These are phyloP conservation scores for Knufia petricola DNA, from an alignment of 2,329 filamentous ascomycete species.

Conservation along the genomic window DNA sequence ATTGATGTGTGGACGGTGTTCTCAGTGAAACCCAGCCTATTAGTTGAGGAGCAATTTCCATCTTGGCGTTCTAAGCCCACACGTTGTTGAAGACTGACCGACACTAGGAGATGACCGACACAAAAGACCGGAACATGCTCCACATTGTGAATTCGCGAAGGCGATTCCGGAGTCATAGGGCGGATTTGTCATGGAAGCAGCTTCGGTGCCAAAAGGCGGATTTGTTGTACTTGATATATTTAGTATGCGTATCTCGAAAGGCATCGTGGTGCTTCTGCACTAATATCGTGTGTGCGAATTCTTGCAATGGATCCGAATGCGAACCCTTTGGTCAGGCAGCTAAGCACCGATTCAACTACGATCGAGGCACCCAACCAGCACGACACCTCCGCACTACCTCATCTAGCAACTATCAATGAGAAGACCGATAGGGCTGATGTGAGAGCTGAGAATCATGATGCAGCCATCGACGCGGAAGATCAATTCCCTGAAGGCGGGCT, in stretches of 20 bases:
- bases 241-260: not conserved
- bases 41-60: no score
- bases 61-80: no score
- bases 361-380: not conserved
- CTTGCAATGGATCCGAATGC: not conserved
- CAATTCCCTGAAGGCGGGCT: constrained; percentile 33
- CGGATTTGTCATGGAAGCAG: not conserved
- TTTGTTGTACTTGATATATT: not conserved
- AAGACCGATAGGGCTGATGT: not conserved
- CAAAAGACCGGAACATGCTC: not conserved
- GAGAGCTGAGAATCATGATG: not conserved
- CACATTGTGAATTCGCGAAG: not conserved
- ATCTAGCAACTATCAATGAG: not conserved
- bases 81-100: no score
- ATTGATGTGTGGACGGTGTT: no score
- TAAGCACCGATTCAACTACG: not conserved
- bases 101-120: not conserved
- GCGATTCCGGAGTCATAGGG: not conserved
- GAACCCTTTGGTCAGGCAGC: constrained; percentile 1
- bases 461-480: constrained; percentile 4
- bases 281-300: not conserved
- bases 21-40: no score
- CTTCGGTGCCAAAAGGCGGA: not conserved
- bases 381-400: not conserved
- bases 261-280: not conserved